Percentiles rank a stretch among this genome's conserved stretches.
phyloP scores from a whole-genome alignment of 2,329 filamentous ascomycete genomes.

The Chrysosporium keratinophilum region DNA sequence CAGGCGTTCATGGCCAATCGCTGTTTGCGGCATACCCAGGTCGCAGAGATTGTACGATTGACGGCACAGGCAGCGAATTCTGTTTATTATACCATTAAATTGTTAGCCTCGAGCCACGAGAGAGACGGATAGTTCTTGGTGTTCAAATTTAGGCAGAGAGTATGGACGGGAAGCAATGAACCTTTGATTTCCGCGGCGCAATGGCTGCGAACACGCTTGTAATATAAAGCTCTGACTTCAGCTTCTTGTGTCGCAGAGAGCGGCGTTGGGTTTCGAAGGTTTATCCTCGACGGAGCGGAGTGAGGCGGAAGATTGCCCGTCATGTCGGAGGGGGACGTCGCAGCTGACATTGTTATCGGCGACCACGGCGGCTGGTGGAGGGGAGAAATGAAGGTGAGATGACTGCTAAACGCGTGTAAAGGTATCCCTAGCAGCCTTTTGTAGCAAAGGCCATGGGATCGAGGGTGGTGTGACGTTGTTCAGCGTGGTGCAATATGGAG shows the following conservation, averaged over 20 bases:
- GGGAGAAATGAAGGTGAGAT: background rate
- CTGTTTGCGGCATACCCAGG: constrained; percentile 71
- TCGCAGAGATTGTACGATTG: constrained; percentile 74
- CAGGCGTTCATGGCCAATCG: constrained; percentile 85
- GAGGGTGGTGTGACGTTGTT: background rate
- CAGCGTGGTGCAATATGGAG: background rate
- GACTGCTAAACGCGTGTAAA: background rate
- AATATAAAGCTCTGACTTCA: constrained; percentile 70
- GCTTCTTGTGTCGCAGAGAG: constrained; percentile 71
- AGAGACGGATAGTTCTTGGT: background rate
- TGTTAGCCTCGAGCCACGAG: background rate
- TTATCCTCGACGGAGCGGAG: constrained; percentile 23
- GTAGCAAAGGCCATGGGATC: background rate
- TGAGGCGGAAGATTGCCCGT: constrained; percentile 18
- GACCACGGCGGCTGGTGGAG: background rate
- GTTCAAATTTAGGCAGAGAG: background rate
- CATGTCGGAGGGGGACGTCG: constrained; percentile 15
- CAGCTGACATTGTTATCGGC: constrained; percentile 17
- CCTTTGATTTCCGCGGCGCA: constrained; percentile 73
- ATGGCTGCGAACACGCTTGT: constrained; percentile 63
- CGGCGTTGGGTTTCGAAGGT: constrained; percentile 63
- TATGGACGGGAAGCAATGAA: constrained; percentile 26
- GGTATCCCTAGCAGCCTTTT: background rate
- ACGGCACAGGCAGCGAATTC: constrained; percentile 87
- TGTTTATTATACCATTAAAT: constrained; percentile 30